These are phyloP conservation scores for Anthostomella pinea DNA, from an alignment of 2,329 filamentous ascomycete genomes.

Conservation along the genomic window DNA sequence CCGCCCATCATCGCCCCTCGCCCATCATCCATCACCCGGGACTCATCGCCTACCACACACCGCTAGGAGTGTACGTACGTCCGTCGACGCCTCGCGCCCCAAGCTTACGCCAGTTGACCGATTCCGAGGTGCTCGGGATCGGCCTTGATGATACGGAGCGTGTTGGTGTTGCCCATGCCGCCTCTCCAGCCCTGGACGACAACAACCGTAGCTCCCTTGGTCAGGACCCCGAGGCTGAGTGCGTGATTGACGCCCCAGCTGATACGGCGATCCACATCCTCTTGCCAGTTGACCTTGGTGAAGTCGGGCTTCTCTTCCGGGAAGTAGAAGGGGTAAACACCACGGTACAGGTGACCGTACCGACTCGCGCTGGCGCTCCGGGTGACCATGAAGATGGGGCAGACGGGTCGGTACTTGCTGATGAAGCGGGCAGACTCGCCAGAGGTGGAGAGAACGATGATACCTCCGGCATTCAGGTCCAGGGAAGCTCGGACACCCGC, in stretches of 20 bases:
- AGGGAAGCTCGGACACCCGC: conserved; percentile 92
- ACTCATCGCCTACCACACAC: too few species aligned
- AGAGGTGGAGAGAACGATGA: conserved; percentile 93
- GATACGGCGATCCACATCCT: conserved; percentile 95
- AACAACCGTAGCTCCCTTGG: conserved; percentile 70
- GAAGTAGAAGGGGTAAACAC: conserved; percentile 97
- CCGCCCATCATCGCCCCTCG: neutral
- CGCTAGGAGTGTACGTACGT: too few species aligned
- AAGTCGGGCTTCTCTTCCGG: conserved; percentile 94
- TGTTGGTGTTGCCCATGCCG: conserved; percentile 90
- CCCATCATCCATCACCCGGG: too few species aligned
- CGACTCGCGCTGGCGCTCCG: conserved; percentile 79
- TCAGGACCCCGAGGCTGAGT: conserved; percentile 75
- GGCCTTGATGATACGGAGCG: conserved; percentile 62
- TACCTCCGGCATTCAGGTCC: conserved; percentile 93
- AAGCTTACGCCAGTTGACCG: conserved; percentile 42
- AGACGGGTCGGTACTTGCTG: conserved; percentile 98
- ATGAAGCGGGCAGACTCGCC: conserved; percentile 92
- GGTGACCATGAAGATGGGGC: conserved; percentile 99
- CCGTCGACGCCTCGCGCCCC: too few species aligned
- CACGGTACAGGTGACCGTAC: conserved; percentile 94
- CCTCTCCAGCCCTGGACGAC: conserved; percentile 91
- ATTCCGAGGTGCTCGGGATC: conserved; percentile 58
- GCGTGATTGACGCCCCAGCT: conserved; percentile 94
- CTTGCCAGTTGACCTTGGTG: conserved; percentile 89